Evolutionary conservation across 2,329 filamentous ascomycete genomes (phyloP).

Genomic region (Pseudocercospora vitis): DNA sequence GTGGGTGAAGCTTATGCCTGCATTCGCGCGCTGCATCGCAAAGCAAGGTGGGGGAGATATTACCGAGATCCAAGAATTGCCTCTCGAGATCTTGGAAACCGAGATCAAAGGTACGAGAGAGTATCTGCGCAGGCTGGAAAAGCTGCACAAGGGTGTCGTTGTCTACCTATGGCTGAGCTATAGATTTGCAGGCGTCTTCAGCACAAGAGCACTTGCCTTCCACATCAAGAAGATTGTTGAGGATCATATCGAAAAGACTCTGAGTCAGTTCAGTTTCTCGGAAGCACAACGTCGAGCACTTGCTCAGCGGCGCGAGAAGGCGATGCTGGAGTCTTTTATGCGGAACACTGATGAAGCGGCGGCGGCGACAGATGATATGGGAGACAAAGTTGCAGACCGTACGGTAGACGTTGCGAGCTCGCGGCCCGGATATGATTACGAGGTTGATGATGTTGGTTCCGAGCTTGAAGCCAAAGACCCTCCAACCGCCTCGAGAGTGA

Average conservation of each 20-base stretch:
- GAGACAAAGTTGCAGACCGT: constrained; percentile 14
- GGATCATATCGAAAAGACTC: constrained; percentile 65
- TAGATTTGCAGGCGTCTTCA: constrained; percentile 78
- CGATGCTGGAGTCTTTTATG: constrained; percentile 26
- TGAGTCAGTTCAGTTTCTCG: constrained; percentile 57
- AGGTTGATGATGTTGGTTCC: not conserved
- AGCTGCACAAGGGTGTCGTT: constrained; percentile 77
- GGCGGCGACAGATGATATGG: constrained; percentile 9
- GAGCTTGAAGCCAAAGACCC: not conserved
- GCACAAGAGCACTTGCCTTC: constrained; percentile 70
- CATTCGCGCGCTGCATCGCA: constrained; percentile 69
- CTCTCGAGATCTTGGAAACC: constrained; percentile 71
- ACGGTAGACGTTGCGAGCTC: constrained; percentile 10
- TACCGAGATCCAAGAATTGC: constrained; percentile 67
- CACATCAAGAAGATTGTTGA: constrained; percentile 79
- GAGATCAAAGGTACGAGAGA: constrained; percentile 46
- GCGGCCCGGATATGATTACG: not conserved
- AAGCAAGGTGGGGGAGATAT: constrained; percentile 66
- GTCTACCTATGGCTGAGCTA: constrained; percentile 93
- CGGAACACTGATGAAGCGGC: constrained; percentile 9
- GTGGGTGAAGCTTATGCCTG: constrained; percentile 54
- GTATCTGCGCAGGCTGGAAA: constrained; percentile 70
- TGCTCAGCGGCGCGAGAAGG: constrained; percentile 32
- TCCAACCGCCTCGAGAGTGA: not conserved
- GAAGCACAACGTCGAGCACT: constrained; percentile 32